Percentiles rank a stretch among this genome's conserved stretches.
phyloP scores from a whole-genome alignment of 2,329 filamentous ascomycete species.

The Keithomyces neogunnii region DNA sequence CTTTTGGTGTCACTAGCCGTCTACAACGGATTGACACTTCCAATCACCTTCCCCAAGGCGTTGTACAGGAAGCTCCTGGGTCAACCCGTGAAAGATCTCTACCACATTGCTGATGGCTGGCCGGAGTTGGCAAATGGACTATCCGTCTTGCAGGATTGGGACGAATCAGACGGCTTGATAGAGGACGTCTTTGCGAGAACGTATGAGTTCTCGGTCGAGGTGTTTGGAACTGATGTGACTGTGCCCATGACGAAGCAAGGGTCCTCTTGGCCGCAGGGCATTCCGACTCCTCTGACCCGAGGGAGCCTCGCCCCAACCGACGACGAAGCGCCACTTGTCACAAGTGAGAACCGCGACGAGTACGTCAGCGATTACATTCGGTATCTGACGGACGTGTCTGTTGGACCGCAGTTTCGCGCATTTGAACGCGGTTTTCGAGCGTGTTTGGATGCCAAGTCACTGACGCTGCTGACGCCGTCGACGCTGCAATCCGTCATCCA shows the following conservation, averaged over 20 bases:
- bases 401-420: conserved; percentile 68
- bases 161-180: conserved; percentile 64
- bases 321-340: conserved; percentile 64
- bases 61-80: conserved; percentile 76
- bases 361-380: conserved; percentile 80
- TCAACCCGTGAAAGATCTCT: conserved; percentile 57
- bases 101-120: conserved; percentile 83
- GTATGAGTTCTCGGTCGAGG: conserved; percentile 70
- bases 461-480: conserved; percentile 62
- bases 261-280: conserved; percentile 46
- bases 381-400: conserved; percentile 72
- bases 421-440: conserved; percentile 74
- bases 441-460: conserved; percentile 61
- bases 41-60: conserved; percentile 77
- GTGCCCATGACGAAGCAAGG: conserved; percentile 41
- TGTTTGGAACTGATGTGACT: conserved; percentile 48
- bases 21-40: conserved; percentile 88
- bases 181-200: conserved; percentile 76
- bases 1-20: conserved; percentile 81
- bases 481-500: conserved; percentile 74
- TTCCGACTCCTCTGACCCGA: conserved; percentile 19
- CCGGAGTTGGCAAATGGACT: conserved; percentile 70
- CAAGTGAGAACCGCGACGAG: conserved; percentile 64
- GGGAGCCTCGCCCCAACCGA: conserved; percentile 12
- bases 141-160: conserved; percentile 65